Evolutionary conservation across 129 eudicot species (phyloP).

Genomic region (Lonicera japonica): DNA sequence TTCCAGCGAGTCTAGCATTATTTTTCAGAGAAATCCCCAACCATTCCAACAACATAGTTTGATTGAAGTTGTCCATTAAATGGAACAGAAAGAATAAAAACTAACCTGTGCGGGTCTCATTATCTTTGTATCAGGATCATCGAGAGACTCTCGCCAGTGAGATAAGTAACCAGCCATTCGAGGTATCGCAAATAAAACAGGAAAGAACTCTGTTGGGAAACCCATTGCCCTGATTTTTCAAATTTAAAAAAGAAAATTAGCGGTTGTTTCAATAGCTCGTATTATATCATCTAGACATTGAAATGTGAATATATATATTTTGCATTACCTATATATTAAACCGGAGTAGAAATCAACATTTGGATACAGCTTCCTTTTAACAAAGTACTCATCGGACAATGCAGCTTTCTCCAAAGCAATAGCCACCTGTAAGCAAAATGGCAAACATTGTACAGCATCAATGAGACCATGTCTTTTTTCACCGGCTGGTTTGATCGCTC

Average conservation of each 20-base stretch:
- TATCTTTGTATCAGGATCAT: slow-evolving; percentile 98
- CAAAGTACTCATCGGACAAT: slow-evolving; percentile 86
- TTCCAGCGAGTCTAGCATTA: too few species aligned
- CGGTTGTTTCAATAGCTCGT: neutral
- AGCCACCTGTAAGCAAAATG: slow-evolving; percentile 69
- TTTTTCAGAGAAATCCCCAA: too few species aligned
- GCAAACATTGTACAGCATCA: neutral
- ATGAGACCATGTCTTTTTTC: too few species aligned
- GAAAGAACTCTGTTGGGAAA: slow-evolving; percentile 91
- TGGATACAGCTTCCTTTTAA: slow-evolving; percentile 93
- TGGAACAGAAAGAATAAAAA: neutral
- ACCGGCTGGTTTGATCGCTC: too few species aligned
- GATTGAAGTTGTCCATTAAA: neutral
- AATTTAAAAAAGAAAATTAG: neutral
- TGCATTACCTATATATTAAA: slow-evolving; percentile 70
- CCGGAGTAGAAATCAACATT: slow-evolving; percentile 99
- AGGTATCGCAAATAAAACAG: slow-evolving; percentile 91
- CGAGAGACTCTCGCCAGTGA: slow-evolving; percentile 94
- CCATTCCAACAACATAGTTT: neutral
- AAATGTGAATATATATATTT: neutral
- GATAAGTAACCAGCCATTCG: slow-evolving; percentile 98
- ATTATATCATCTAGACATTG: neutral
- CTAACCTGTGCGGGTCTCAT: slow-evolving; percentile 97
- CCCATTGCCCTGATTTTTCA: slow-evolving; percentile 94
- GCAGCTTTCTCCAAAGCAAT: slow-evolving; percentile 99